Evolutionary conservation across 2,329 filamentous ascomycete species (phyloP).

Genomic region (Cadophora luteo-olivacea): DNA sequence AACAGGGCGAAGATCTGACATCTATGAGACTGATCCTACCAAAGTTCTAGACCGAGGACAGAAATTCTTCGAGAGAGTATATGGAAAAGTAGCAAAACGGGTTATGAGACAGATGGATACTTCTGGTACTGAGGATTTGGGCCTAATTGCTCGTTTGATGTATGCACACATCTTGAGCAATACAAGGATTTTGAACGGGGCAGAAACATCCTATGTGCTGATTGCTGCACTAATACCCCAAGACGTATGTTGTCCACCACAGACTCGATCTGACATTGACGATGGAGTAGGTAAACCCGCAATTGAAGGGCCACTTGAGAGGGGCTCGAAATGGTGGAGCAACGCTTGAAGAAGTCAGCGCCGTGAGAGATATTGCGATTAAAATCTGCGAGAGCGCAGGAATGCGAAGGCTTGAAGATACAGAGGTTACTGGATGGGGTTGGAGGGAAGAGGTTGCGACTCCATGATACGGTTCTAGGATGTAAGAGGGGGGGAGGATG

Average conservation of each 20-base stretch:
- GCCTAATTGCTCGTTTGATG: constrained; percentile 53
- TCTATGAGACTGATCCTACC: constrained; percentile 46
- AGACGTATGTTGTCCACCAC: constrained; percentile 49
- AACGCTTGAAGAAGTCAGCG: constrained; percentile 54
- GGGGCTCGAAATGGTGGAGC: constrained; percentile 58
- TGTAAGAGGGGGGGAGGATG: background rate
- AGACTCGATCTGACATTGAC: constrained; percentile 21
- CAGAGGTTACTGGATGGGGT: constrained; percentile 48
- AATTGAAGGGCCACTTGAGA: constrained; percentile 59
- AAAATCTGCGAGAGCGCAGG: constrained; percentile 54
- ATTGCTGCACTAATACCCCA: constrained; percentile 58
- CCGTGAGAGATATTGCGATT: constrained; percentile 54
- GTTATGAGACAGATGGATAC: constrained; percentile 56
- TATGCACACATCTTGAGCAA: constrained; percentile 59
- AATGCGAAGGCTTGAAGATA: constrained; percentile 50
- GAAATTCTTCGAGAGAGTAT: constrained; percentile 55
- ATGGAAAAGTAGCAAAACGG: constrained; percentile 55
- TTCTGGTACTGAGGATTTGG: constrained; percentile 57
- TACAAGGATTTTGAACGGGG: constrained; percentile 50
- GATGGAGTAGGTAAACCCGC: constrained; percentile 54
- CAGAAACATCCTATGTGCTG: constrained; percentile 58
- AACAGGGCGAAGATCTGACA: constrained; percentile 48
- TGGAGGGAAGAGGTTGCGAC: constrained; percentile 54
- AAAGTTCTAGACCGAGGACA: constrained; percentile 52
- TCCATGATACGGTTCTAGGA: constrained; percentile 33